These are phyloP conservation scores for Fusarium tanahbumbuense DNA, from an alignment of 2,329 filamentous ascomycete species.

Conservation along the genomic window DNA sequence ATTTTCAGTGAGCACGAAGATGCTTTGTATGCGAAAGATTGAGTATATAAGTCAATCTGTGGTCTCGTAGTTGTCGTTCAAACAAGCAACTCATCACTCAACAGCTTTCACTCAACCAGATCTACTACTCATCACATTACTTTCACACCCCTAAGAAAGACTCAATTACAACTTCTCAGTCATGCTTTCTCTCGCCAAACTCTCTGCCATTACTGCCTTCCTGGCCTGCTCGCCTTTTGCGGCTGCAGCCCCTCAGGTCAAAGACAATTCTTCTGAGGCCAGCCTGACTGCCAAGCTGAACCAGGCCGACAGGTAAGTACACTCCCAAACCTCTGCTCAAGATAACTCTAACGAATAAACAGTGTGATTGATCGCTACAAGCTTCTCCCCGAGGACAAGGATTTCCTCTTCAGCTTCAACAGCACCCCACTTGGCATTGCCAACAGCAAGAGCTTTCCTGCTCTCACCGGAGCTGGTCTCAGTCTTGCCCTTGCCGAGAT, in stretches of 20 bases:
- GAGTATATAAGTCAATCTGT: conserved; percentile 17
- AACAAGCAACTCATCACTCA: conserved; percentile 5
- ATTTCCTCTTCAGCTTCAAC: conserved; percentile 64
- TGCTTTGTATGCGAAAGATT: rapidly evolving
- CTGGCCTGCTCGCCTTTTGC: conserved; percentile 53
- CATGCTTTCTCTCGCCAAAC: conserved; percentile 18
- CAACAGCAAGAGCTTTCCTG: conserved; percentile 67
- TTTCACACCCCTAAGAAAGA: not conserved
- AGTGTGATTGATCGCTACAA: conserved; percentile 55
- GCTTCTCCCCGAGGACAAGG: conserved; percentile 57
- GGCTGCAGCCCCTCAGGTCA: conserved; percentile 39
- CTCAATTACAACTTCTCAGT: not conserved
- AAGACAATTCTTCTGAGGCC: conserved; percentile 25
- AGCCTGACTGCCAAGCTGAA: conserved; percentile 53
- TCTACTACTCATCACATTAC: not conserved
- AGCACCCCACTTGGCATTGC: conserved; percentile 55
- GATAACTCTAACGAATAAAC: not conserved
- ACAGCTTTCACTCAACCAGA: not conserved
- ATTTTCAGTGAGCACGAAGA: rapidly evolving
- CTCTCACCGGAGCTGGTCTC: conserved; percentile 62
- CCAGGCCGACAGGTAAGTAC: conserved; percentile 53
- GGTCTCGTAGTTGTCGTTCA: not conserved
- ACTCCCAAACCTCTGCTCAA: rapidly evolving
- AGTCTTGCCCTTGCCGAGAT: conserved; percentile 64
- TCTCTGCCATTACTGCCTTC: conserved; percentile 45